Evolutionary conservation across 1,284 basidiomycete genomes (phyloP), one percentile per base, ranked within the genome.

Genomic region (Agaricales sp.): DNA sequence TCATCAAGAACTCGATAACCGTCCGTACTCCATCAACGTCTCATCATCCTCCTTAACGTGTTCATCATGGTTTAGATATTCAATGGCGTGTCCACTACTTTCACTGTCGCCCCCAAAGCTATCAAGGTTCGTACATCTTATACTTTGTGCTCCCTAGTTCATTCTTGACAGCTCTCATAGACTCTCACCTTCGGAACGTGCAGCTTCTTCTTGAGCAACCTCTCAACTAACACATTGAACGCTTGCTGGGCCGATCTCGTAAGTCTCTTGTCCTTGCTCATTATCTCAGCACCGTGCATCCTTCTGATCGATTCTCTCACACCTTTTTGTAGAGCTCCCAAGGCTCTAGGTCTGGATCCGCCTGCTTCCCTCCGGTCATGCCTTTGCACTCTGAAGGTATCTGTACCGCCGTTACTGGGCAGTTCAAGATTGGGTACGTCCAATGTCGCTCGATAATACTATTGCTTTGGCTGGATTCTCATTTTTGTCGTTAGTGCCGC

Each of bases 1-100:
- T 41, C 19, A 41, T 41, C 39, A 41, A 41, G 39, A 41, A 41
- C 39, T 41, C 39, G 8, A 41, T 41, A n/a, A 41, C 39, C 39
- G 39, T 41, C 16, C 6, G 39, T 41, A 35, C 30, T 35, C 8
- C 30, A n/a, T 35, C 30, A 8, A 35, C 30, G 30, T 41, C 8
- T 41, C 39, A 6, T 30, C 6, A 14, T 30, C 26, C 19, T 6
- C 18, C 39, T 41, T 20, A 18, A n/a, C 18, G 39, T n/a, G 18
- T 18, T 4, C n/a, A 41, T 4, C 39, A 4, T 16, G n/a, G 39
- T 20, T 6, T 41, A 41, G 39, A 41, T 41, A 6, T 41, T 41
- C 39, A 41, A 41, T 20, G 39, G 39, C 8, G 19, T 41, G 4
- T 8, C n/a, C 39, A 41, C 39, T 4, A 41, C 39, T 16, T 41